Percentiles rank a stretch among this genome's conserved stretches.
Evolutionary conservation across 805 yeast genomes (phyloP).

Genomic region (Hanseniaspora thailandica): DNA sequence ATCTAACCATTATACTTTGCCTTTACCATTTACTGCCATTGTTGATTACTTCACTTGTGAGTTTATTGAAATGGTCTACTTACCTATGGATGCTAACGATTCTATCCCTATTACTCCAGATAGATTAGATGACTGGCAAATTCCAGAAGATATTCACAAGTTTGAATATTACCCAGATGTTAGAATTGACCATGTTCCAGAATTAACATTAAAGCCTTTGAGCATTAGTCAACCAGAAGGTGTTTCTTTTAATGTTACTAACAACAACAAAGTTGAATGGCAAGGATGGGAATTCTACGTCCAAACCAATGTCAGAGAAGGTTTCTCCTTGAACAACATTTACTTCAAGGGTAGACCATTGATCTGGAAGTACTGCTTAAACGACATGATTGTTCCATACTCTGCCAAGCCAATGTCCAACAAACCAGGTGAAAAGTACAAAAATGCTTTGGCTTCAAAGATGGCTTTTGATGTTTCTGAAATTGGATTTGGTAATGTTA

Average conservation of each 20-base stretch:
- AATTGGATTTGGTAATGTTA: constrained; percentile 67
- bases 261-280: constrained; percentile 57
- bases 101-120: constrained; percentile 7
- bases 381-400: constrained; percentile 82
- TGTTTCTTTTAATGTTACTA: constrained; percentile 48
- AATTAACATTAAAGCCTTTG: constrained; percentile 55
- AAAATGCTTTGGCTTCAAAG: constrained; percentile 74
- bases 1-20: constrained; percentile 65
- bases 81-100: constrained; percentile 62
- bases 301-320: constrained; percentile 62
- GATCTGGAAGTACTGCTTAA: constrained; percentile 58
- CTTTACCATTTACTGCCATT: constrained; percentile 63
- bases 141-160: constrained; percentile 42
- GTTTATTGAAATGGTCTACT: constrained; percentile 59
- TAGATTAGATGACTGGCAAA: constrained; percentile 22
- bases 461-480: constrained; percentile 82
- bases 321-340: constrained; percentile 62
- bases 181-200: constrained; percentile 37
- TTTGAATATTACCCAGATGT: constrained; percentile 72
- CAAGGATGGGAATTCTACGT: constrained; percentile 77
- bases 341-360: constrained; percentile 65
- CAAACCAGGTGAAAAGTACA: constrained; percentile 18
- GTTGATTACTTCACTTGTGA: constrained; percentile 50
- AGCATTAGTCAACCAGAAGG: constrained; percentile 69
- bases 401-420: constrained; percentile 47